Percentiles rank a stretch among this genome's conserved stretches.
phyloP scores from a whole-genome alignment of 2,329 filamentous ascomycete genomes.

The Fusarium anthophilum region DNA sequence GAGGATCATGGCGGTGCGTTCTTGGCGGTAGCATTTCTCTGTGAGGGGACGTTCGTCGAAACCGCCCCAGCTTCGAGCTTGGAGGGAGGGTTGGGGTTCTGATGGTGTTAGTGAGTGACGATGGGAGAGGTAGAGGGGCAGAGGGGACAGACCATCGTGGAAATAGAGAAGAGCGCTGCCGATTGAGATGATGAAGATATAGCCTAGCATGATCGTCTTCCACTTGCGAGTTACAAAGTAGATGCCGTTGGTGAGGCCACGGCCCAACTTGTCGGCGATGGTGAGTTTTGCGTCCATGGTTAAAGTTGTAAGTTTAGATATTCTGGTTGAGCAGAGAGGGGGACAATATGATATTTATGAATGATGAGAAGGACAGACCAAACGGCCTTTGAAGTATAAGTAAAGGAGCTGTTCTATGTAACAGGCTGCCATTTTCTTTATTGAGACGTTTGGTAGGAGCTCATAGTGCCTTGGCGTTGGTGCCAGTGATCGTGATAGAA shows the following conservation, averaged over 20 bases:
- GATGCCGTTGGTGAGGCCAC: constrained; percentile 4
- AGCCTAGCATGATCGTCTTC: constrained; percentile 6
- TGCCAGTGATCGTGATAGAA: too few relatives aligned
- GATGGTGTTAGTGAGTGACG: neutral
- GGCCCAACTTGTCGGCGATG: constrained; percentile 20
- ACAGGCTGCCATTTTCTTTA: too few relatives aligned
- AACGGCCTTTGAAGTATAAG: neutral
- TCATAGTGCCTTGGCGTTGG: neutral
- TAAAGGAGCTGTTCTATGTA: too few relatives aligned
- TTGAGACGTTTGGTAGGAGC: too few relatives aligned
- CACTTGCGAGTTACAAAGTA: neutral
- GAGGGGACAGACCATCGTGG: neutral
- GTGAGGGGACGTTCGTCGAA: constrained; percentile 22
- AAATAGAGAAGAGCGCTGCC: constrained; percentile 15
- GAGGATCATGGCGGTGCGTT: constrained; percentile 36
- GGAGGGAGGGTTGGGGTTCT: constrained; percentile 5
- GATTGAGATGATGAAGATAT: constrained; percentile 3
- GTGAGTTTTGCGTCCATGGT: constrained; percentile 4
- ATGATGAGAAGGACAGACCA: neutral
- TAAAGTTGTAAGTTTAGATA: neutral
- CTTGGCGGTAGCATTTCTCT: constrained; percentile 32
- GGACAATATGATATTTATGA: neutral
- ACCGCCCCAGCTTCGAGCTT: constrained; percentile 28
- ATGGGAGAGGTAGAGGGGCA: neutral
- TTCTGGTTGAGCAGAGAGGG: neutral